Evolutionary conservation across 2,329 filamentous ascomycete species (phyloP), one percentile per base, ranked within the genome.

Genomic region (Madurella fahalii): DNA sequence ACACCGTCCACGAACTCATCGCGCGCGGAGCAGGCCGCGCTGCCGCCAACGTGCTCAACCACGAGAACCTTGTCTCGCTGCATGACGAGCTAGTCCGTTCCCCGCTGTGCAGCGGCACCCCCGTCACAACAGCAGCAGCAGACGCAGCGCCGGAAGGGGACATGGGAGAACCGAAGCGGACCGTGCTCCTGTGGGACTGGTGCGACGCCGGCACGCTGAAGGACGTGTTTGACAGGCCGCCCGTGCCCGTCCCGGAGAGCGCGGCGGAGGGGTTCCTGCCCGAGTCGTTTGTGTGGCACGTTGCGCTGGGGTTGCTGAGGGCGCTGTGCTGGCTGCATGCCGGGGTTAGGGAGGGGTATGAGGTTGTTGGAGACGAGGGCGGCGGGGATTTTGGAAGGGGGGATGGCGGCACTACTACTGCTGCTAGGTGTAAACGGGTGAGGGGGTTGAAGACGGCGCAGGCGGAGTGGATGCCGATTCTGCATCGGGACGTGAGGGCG

Each of bases 211-310:
- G 78, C 34, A 77, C 70, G 40, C 71, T 83, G 37, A 69, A 70
- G 20, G 69, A 70, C 31, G 59, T 81, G 11, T 44, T 67, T 2
- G 62, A 67, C 15, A 39, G 50, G 15, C 41, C 25, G 60, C 61
- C 49, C 52, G 56, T 25, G 9, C 4, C 11, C 4, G 11, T 37
- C n/a, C 56, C 31, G 12, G 57, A 4, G 56, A 61, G 8, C 15
- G 40, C 59, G 37, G 55, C 52, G 2, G 40, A 52, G 4, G 65
- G 63, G 12, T 77, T 77, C 58, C 63, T 80, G 12, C 78, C 79
- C 0, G 80, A 83, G 60, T 70, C 72, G 2, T 68, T 83, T 12
- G 79, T 78, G 58, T 83, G 80, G 80, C 79, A 83, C 61, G 78
- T 83, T 9, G 68, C 78, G 12, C 63, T 69, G 11, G 76, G 74